A percentile compares a stretch with the other conserved stretches of the same genome.
Conservation (phyloP, 805 yeast genomes). For the Sugiyamaella americana region DNA sequence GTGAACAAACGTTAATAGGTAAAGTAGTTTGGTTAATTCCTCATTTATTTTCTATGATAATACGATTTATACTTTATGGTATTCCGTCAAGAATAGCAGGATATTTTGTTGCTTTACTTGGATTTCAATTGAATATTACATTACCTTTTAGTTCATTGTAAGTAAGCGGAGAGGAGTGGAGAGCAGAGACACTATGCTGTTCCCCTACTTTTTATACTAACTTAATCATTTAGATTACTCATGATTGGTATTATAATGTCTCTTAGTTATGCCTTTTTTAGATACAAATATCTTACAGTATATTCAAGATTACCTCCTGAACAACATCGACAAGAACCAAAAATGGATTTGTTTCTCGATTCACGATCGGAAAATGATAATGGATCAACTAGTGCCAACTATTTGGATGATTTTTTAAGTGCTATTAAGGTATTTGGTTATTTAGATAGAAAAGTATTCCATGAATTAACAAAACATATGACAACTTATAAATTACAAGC, state of each 20-base stretch:
- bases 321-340: conserved; percentile 39
- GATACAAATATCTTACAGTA: conserved; percentile 58
- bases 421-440: conserved; percentile 95
- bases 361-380: conserved; percentile 23
- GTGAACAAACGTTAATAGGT: too few relatives aligned
- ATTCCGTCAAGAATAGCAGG: conserved; percentile 26
- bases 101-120: conserved; percentile 29
- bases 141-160: conserved; percentile 46
- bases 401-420: conserved; percentile 79
- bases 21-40: not conserved
- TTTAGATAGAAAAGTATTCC: conserved; percentile 82
- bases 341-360: conserved; percentile 43
- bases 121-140: conserved; percentile 45
- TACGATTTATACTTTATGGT: conserved; percentile 15
- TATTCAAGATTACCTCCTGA: conserved; percentile 54
- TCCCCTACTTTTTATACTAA: not conserved
- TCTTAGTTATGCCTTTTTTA: conserved; percentile 42
- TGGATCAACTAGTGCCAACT: conserved; percentile 48
- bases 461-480: conserved; percentile 87
- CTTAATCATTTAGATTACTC: conserved; percentile 7
- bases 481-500: conserved; percentile 75
- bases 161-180: not conserved
- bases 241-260: conserved; percentile 28
- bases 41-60: not conserved
- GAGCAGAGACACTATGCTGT: not conserved